phyloP scores from a whole-genome alignment of 768 basidiomycete genomes.

The Boletellus ananiceps region DNA sequence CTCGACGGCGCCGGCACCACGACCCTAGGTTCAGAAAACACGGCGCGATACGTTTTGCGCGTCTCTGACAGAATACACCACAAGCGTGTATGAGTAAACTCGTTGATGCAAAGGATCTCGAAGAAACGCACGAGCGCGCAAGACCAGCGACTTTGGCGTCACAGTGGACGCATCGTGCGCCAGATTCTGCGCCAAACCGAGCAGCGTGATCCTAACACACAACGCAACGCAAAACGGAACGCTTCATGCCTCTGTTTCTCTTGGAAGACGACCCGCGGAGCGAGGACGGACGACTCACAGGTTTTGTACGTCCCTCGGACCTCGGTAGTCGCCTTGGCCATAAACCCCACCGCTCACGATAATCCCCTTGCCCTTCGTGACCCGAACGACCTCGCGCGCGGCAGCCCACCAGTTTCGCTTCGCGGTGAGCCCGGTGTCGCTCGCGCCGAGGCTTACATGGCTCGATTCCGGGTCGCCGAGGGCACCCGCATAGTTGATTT shows the following conservation, averaged over 20 bases:
- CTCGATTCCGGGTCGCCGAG: constrained; percentile 53
- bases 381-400: constrained; percentile 69
- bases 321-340: constrained; percentile 59
- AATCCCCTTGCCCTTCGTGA: constrained; percentile 75
- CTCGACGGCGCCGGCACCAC: constrained; percentile 42
- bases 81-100: background rate
- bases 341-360: constrained; percentile 66
- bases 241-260: too few relatives aligned
- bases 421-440: constrained; percentile 48
- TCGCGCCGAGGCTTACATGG: constrained; percentile 43
- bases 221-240: too few relatives aligned
- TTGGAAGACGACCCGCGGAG: too few relatives aligned
- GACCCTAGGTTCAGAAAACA: constrained; percentile 69
- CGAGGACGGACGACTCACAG: constrained; percentile 44
- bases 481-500: constrained; percentile 73
- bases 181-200: constrained; percentile 64
- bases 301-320: constrained; percentile 71
- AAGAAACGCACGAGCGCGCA: constrained; percentile 63
- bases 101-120: background rate
- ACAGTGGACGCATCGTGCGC: constrained; percentile 60
- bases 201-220: constrained; percentile 52
- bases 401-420: constrained; percentile 86
- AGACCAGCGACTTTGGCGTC: constrained; percentile 58
- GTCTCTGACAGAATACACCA: constrained; percentile 49
- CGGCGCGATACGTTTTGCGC: constrained; percentile 73